Percentiles rank a stretch among this genome's conserved stretches.
Conservation (phyloP, 1,139 yeast genomes). For the Pichia sorboxylosa region DNA sequence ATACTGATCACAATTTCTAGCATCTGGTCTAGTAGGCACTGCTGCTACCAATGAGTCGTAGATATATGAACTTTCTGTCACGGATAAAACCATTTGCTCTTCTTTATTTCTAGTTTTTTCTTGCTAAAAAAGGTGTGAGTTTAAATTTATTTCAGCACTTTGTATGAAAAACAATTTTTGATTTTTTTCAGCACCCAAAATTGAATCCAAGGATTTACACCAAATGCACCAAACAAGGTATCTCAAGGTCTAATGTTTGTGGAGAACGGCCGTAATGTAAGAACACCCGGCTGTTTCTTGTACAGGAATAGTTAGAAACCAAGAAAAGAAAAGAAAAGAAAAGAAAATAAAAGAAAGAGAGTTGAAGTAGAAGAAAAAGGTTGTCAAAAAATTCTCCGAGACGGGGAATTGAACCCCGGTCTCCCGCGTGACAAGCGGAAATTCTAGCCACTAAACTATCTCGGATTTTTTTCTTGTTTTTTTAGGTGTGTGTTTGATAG, state of each 20-base stretch:
- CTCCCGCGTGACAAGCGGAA: slow-evolving; percentile 18
- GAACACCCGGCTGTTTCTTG: no score
- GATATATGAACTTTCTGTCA: slow-evolving; percentile 75
- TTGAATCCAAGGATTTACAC: no score
- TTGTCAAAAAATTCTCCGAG: slow-evolving; percentile 10
- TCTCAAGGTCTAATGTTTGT: no score
- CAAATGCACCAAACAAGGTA: no score
- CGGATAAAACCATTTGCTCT: slow-evolving; percentile 74
- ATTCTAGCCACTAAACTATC: slow-evolving; percentile 17
- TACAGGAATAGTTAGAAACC: neutral
- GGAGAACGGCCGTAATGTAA: no score
- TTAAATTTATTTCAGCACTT: no score
- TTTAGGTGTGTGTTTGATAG: no score
- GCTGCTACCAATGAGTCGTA: slow-evolving; percentile 49
- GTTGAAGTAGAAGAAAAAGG: neutral
- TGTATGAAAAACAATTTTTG: no score
- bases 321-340: neutral
- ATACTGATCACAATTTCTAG: slow-evolving; percentile 60
- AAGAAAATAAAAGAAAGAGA: neutral
- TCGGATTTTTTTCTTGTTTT: slow-evolving; percentile 10
- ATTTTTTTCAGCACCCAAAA: no score
- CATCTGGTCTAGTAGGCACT: slow-evolving; percentile 37
- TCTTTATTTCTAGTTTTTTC: no score
- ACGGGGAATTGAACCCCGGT: slow-evolving; percentile 18
- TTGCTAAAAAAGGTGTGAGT: no score